Evolutionary conservation across 164 flowering plant species (phyloP), one percentile per base, ranked within the genome.

Genomic region (Vitis vinifera): DNA sequence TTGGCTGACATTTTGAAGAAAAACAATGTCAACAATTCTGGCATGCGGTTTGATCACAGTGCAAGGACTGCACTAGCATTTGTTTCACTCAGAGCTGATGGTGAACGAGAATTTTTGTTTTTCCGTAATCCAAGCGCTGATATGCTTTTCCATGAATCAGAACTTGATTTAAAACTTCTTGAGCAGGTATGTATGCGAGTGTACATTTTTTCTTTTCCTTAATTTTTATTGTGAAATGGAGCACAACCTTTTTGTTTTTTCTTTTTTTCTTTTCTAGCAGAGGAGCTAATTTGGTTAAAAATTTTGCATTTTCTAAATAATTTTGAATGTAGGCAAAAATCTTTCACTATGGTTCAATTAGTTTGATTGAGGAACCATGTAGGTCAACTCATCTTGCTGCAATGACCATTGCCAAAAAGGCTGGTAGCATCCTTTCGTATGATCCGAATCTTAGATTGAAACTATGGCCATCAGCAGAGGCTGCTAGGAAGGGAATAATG

Each of bases 81-180:
- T 83, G 86, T 87, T 12, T 85, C 91, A 1, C 88, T 89, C 2
- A 77, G 89, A 80, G 85, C 84, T 64, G 97, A 91, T 68, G 93
- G 92, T 2, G 93, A 91, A 75, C 87, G 93, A 59, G 93, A 91
- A 64, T 89, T 91, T 79, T 55, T 91, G 84, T 91, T 91, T 73
- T 91, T 78, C 76, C 86, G 97, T n/a, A 75, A 89, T 76, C 92
- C 97, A 50, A 91, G 93, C 71, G 97, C 97, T 61, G 97, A 88
- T 67, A 89, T 91, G 91, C 92, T 87, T 75, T 82, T 91, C 51
- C 76, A n/a, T 59, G 93, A 87, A 59, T 83, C 87, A 66, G 93
- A 91, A 76, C 89, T 91, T 56, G 86, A 87, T 64, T 51, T 60
- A 30, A 75, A 77, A 62, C 83, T 91, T 51, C 75, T 87, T 65